Evolutionary conservation across 176 grass and related monocot genomes (phyloP).

Genomic region (Eremochloa ophiuroides): DNA sequence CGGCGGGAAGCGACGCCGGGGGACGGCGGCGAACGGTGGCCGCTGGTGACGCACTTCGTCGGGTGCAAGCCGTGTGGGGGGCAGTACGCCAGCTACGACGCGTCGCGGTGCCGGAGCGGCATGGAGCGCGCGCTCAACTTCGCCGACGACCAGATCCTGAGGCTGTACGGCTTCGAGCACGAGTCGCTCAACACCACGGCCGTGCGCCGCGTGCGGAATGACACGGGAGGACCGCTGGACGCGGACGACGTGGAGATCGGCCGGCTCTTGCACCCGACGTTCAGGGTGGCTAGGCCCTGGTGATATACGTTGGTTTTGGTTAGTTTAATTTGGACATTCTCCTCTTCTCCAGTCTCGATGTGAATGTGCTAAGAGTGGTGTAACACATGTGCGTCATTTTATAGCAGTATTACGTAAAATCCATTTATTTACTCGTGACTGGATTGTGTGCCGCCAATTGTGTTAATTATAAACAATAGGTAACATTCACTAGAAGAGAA

Average conservation of each 20-base stretch:
- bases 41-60: slow-evolving; percentile 97
- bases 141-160: slow-evolving; percentile 80
- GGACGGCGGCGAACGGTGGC: slow-evolving; percentile 69
- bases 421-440: too few species aligned
- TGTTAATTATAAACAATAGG: too few species aligned
- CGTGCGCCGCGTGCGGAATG: slow-evolving; percentile 54
- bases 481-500: too few species aligned
- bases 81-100: slow-evolving; percentile 45
- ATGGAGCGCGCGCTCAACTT: slow-evolving; percentile 92
- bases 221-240: slow-evolving; percentile 52
- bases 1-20: slow-evolving; percentile 38
- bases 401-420: too few species aligned
- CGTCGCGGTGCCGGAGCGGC: slow-evolving; percentile 39
- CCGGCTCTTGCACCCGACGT: slow-evolving; percentile 59
- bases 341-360: background rate
- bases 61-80: slow-evolving; percentile 84
- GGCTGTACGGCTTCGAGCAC: slow-evolving; percentile 81
- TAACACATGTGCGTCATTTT: slow-evolving; percentile 17
- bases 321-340: background rate
- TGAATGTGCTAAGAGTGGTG: background rate
- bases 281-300: slow-evolving; percentile 29
- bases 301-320: background rate
- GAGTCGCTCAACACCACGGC: slow-evolving; percentile 54
- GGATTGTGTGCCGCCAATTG: too few species aligned
- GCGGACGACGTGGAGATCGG: slow-evolving; percentile 52